Evolutionary conservation across 768 basidiomycete species (phyloP).

Genomic region (Dentipellis fragilis): DNA sequence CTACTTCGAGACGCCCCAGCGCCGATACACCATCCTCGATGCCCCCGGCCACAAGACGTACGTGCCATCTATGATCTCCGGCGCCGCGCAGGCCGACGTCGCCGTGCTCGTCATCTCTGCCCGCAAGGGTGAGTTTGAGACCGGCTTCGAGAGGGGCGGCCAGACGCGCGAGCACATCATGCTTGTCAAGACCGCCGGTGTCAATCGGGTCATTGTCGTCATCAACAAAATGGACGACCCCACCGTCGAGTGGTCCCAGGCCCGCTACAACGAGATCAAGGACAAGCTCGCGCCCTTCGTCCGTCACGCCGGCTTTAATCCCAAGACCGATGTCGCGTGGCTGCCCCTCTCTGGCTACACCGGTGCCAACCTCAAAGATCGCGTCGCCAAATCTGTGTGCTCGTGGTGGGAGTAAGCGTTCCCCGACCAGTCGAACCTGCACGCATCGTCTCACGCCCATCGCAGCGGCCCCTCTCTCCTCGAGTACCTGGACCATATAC

Average conservation of each 20-base stretch:
- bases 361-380: constrained; percentile 87
- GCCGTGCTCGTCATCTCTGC: constrained; percentile 96
- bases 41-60: constrained; percentile 99
- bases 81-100: constrained; percentile 97
- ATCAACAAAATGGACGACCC: constrained; percentile 99
- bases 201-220: constrained; percentile 77
- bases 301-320: constrained; percentile 82
- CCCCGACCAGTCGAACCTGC: constrained; percentile 3
- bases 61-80: constrained; percentile 96
- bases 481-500: constrained; percentile 76
- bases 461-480: constrained; percentile 75
- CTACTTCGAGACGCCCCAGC: constrained; percentile 85
- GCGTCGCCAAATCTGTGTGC: constrained; percentile 52
- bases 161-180: constrained; percentile 98
- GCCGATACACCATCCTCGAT: constrained; percentile 96
- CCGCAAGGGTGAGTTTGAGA: constrained; percentile 98
- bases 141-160: constrained; percentile 95
- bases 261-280: constrained; percentile 84
- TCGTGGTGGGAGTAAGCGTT: constrained; percentile 80
- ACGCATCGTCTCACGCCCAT: not conserved
- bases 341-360: constrained; percentile 92
- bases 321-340: constrained; percentile 87
- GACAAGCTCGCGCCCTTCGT: constrained; percentile 87
- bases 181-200: constrained; percentile 97
- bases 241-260: constrained; percentile 86